Base-by-base conservation (phyloP, 495 filamentous ascomycete genomes). In the Penicillium argentinense region DNA sequence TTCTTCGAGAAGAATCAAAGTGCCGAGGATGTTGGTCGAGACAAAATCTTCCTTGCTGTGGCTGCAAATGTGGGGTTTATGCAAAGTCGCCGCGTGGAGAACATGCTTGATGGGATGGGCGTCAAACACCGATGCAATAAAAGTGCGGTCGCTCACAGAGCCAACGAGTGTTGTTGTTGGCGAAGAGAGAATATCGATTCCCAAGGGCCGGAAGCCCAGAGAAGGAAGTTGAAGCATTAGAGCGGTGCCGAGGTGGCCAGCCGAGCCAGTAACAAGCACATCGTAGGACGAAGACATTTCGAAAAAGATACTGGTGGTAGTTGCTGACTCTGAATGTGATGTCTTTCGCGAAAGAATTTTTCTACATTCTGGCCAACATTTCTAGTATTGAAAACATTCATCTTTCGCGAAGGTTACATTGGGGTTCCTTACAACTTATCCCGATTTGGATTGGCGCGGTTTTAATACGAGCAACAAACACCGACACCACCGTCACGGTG, bases 221-320 rank as follows among this genome's bases (percentile, higher is more conserved):
- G 42, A 44, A 12, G 42, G 42, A 0, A 44, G 29, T 9, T n/a
- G 33, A 17, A 44, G 42, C 42, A 44, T 44, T 2, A 44, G 19
- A 24, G 42, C 42, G 16, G 42, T 36, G 14, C 42, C 42, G 13
- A 44, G 42, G 34, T 44, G 42, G 24, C 42, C 42, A 5, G 42
- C 29, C 19, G 42, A 44, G 29, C 46, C 46, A 18, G 39, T 49
- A 38, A 49, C 46, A 22, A 49, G 38, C 22, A 27, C 28, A 23
- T 49, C 46, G 14, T 42, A 49, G n/a, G 19, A 11, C 22, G 28
- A 36, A 41, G 23, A 12, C 39, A 41, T 41, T 41, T 41, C 12
- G 23, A 7, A 41, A 36, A n/a, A n/a, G n/a, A n/a, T n/a, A n/a
- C n/a, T n/a, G n/a, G n/a, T n/a, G n/a, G n/a, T n/a, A n/a, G n/a